These are phyloP conservation scores for Stevia rebaudiana DNA, from an alignment of 140 eudicot species.

Conservation along the genomic window DNA sequence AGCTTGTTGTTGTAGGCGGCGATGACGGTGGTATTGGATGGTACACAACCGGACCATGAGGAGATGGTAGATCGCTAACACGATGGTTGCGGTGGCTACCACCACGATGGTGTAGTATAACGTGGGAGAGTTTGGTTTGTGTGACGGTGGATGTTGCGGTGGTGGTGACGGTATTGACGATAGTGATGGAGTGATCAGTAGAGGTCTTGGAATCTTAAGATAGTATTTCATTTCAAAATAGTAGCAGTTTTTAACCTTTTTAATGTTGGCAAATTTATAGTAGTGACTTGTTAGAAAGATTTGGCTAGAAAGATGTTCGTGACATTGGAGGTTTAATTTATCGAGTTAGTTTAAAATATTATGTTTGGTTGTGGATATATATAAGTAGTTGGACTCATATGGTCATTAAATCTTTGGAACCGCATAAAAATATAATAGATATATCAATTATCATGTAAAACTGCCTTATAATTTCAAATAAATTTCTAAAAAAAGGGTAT, in stretches of 20 bases:
- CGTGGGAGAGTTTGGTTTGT: slow-evolving; percentile 27
- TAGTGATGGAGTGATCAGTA: slow-evolving; percentile 2
- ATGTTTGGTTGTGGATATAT: not conserved
- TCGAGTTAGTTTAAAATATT: not conserved
- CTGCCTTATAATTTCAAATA: too few species aligned
- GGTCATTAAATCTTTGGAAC: too few species aligned
- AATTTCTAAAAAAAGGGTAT: too few species aligned
- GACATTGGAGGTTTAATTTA: not conserved
- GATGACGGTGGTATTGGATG: slow-evolving; percentile 10
- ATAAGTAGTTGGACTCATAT: not conserved
- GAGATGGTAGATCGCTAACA: slow-evolving; percentile 52
- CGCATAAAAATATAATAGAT: too few species aligned
- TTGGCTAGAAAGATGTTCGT: not conserved
- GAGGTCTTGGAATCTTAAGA: slow-evolving; percentile 21
- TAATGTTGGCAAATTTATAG: not conserved
- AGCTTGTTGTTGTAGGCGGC: slow-evolving; percentile 2
- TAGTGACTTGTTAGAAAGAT: not conserved
- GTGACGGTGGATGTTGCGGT: not conserved
- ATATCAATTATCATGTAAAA: too few species aligned
- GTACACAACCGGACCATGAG: slow-evolving; percentile 43
- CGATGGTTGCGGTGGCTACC: slow-evolving; percentile 44
- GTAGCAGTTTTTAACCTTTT: not conserved
- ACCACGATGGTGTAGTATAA: slow-evolving; percentile 59
- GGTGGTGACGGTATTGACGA: not conserved
- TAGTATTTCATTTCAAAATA: slow-evolving; percentile 1